These are phyloP conservation scores for Golubevia pallescens DNA, from an alignment of 1,284 basidiomycete genomes.

Conservation along the genomic window DNA sequence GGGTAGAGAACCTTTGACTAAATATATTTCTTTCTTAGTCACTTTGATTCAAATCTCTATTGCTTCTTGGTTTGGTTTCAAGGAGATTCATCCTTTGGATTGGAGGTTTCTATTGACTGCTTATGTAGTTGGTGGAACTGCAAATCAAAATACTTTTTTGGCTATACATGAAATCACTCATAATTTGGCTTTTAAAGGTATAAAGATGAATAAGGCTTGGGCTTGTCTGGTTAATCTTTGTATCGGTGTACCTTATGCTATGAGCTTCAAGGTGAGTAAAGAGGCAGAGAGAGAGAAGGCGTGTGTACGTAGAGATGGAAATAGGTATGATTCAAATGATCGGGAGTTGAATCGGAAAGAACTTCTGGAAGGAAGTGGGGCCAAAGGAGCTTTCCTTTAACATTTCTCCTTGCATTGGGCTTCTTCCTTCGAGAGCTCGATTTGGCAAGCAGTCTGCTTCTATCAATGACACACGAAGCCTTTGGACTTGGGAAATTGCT, in stretches of 20 bases:
- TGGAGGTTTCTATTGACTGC: constrained; percentile 77
- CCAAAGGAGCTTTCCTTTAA: too few species aligned
- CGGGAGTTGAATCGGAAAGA: too few species aligned
- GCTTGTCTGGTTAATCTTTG: constrained; percentile 90
- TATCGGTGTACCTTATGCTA: constrained; percentile 92
- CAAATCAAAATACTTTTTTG: constrained; percentile 95
- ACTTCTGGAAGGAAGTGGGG: too few species aligned
- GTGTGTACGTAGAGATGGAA: too few species aligned
- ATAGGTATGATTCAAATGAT: too few species aligned
- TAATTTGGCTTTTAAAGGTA: constrained; percentile 87
- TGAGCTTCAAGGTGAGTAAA: constrained; percentile 89
- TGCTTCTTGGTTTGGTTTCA: constrained; percentile 71
- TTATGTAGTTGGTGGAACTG: constrained; percentile 88
- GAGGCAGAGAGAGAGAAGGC: too few species aligned
- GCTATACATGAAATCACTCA: constrained; percentile 99
- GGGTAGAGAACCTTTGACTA: constrained; percentile 89
- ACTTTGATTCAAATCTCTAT: constrained; percentile 76
- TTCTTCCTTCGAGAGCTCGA: too few species aligned
- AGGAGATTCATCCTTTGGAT: constrained; percentile 74
- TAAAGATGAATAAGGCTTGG: constrained; percentile 81
- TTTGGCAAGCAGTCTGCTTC: too few species aligned
- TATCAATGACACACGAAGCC: too few species aligned
- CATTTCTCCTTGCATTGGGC: too few species aligned
- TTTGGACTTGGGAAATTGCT: too few species aligned
- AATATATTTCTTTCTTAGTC: constrained; percentile 82